These are phyloP conservation scores for Lithospermum erythrorhizon DNA, from an alignment of 257 asterid species.

Conservation along the genomic window DNA sequence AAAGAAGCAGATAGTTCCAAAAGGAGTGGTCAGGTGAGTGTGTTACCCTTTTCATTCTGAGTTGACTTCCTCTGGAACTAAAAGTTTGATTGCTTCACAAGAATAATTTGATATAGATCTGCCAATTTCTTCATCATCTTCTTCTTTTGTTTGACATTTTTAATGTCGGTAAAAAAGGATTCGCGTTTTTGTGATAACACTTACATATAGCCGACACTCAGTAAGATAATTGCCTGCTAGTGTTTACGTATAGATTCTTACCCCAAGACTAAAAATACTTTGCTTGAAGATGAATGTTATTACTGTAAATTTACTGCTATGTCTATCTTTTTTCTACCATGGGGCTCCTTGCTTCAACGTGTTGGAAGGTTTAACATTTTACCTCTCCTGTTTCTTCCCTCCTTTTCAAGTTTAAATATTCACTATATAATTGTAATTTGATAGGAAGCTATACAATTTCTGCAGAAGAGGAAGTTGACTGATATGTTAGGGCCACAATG, in stretches of 20 bases:
- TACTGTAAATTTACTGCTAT: background rate
- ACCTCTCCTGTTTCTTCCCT: too few relatives aligned
- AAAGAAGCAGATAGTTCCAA: conserved; percentile 48
- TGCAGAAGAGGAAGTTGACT: conserved; percentile 78
- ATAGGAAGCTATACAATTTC: background rate
- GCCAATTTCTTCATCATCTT: background rate
- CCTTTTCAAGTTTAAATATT: background rate
- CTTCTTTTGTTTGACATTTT: too few relatives aligned
- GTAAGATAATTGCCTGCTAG: too few relatives aligned
- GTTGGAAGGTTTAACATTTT: too few relatives aligned
- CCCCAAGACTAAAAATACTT: too few relatives aligned
- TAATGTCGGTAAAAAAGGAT: too few relatives aligned
- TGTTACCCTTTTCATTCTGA: background rate
- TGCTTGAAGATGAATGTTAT: too few relatives aligned
- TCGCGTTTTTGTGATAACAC: too few relatives aligned
- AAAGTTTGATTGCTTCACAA: background rate
- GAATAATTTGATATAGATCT: background rate
- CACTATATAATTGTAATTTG: background rate
- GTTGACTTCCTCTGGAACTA: background rate
- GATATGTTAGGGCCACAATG: conserved; percentile 85
- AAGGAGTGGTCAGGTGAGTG: conserved; percentile 61
- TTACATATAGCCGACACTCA: too few relatives aligned
- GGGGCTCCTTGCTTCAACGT: too few relatives aligned
- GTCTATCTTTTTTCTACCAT: background rate
- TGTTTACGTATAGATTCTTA: too few relatives aligned